A percentile compares a stretch with the other conserved stretches of the same genome.
Conservation (phyloP, 768 basidiomycete genomes). For the Amylocystis lapponica region DNA sequence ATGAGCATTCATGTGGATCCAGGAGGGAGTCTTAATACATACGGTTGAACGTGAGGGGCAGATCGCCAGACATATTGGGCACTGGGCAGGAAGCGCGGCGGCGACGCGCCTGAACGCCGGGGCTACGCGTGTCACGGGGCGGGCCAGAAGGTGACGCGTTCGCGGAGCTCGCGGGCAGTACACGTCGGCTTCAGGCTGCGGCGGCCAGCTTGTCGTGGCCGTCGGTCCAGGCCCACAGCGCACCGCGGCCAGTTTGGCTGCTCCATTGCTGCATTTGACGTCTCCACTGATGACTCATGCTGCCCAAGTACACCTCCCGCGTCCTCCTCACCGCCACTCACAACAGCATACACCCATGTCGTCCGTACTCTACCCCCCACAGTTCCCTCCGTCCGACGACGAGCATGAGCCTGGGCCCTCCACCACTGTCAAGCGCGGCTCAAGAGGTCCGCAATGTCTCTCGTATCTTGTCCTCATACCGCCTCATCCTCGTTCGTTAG, state of each 20-base stretch:
- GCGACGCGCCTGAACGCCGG: background rate
- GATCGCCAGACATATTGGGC: slow-evolving; percentile 8
- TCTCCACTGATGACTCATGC: background rate
- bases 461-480: background rate
- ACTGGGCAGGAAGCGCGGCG: background rate
- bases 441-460: slow-evolving; percentile 13
- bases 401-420: slow-evolving; percentile 15
- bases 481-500: slow-evolving; percentile 35
- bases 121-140: slow-evolving; percentile 1
- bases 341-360: background rate
- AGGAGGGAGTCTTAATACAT: slow-evolving; percentile 7
- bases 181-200: background rate
- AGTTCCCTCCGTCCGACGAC: slow-evolving; percentile 11
- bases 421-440: slow-evolving; percentile 15
- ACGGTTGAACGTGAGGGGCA: slow-evolving; percentile 29
- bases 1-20: background rate
- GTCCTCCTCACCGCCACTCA: background rate
- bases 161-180: too few relatives aligned
- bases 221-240: background rate
- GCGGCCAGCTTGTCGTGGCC: background rate
- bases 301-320: background rate
- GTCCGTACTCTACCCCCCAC: slow-evolving; percentile 1
- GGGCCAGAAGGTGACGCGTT: too few relatives aligned
- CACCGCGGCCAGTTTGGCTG: background rate
- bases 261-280: too few relatives aligned